These are phyloP conservation scores for Trypanosomatidae sp. DNA, from an alignment of 208 protist species.

Conservation along the genomic window DNA sequence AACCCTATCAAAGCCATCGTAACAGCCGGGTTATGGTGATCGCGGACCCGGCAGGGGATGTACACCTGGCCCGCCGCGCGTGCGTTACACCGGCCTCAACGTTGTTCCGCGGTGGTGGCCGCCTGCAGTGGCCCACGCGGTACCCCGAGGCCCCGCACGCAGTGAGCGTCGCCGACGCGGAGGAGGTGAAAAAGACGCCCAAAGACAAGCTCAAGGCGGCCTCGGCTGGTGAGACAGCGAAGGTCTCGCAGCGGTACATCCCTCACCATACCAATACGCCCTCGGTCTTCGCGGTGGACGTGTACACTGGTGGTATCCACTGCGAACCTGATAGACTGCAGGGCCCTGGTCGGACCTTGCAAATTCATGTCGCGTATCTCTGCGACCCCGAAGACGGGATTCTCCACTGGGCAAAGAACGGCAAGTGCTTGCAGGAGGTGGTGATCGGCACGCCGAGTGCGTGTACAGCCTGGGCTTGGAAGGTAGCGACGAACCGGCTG, in stretches of 20 bases:
- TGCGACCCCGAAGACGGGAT: constrained; percentile 56
- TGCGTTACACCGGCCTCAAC: constrained; percentile 29
- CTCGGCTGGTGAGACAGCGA: constrained; percentile 4
- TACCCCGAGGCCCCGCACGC: constrained; percentile 19
- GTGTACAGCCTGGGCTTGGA: constrained; percentile 52
- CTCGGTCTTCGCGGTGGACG: constrained; percentile 37
- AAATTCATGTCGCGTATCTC: constrained; percentile 25
- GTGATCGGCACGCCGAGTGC: constrained; percentile 77
- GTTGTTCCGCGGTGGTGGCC: constrained; percentile 46
- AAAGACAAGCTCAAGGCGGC: constrained; percentile 33
- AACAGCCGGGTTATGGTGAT: constrained; percentile 26
- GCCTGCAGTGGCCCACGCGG: constrained; percentile 36
- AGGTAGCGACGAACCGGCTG: constrained; percentile 25
- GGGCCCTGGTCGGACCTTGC: not conserved
- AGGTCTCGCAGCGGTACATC: constrained; percentile 21
- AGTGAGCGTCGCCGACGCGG: constrained; percentile 13
- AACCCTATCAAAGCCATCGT: constrained; percentile 32
- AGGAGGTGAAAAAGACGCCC: constrained; percentile 28
- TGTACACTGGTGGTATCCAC: constrained; percentile 33
- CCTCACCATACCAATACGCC: constrained; percentile 47
- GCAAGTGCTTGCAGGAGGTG: constrained; percentile 71
- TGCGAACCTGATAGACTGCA: constrained; percentile 27
- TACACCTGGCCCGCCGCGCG: constrained; percentile 48
- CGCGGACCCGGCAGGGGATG: constrained; percentile 50
- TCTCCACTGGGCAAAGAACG: constrained; percentile 62